Evolutionary conservation across 768 basidiomycete species (phyloP).

Genomic region (Dendrothele bispora): DNA sequence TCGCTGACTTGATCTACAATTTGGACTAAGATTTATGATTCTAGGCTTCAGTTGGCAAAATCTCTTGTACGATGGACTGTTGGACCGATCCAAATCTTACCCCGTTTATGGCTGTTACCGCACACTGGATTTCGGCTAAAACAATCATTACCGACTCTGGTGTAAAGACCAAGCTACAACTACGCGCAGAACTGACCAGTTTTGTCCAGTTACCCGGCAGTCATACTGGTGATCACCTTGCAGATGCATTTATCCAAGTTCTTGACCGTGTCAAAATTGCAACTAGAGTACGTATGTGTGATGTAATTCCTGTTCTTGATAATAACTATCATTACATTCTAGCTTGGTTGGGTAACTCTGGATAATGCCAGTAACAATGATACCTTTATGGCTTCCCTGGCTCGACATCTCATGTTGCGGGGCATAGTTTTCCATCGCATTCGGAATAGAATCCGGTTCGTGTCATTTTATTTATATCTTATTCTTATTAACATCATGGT

Average conservation of each 20-base stretch:
- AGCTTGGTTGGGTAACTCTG: slow-evolving; percentile 39
- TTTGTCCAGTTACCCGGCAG: slow-evolving; percentile 34
- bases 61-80: slow-evolving; percentile 35
- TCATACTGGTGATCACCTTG: slow-evolving; percentile 39
- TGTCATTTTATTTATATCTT: no score
- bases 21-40: no score
- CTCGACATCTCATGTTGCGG: neutral
- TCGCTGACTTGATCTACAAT: no score
- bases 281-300: slow-evolving; percentile 19
- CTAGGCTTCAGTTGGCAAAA: no score
- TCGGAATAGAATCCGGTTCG: no score
- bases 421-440: no score
- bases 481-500: no score
- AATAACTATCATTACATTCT: slow-evolving; percentile 1
- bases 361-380: slow-evolving; percentile 36
- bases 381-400: slow-evolving; percentile 27
- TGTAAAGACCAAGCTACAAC: slow-evolving; percentile 16
- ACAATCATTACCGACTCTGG: slow-evolving; percentile 17
- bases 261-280: slow-evolving; percentile 27
- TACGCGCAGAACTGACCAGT: slow-evolving; percentile 33
- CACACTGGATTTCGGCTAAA: slow-evolving; percentile 35
- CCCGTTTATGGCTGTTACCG: slow-evolving; percentile 43
- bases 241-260: slow-evolving; percentile 28
- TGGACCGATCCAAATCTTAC: slow-evolving; percentile 35
- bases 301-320: neutral